A percentile compares a stretch with the other conserved stretches of the same genome.
Evolutionary conservation across 768 basidiomycete genomes (phyloP).

Genomic region (Russula brevipes): DNA sequence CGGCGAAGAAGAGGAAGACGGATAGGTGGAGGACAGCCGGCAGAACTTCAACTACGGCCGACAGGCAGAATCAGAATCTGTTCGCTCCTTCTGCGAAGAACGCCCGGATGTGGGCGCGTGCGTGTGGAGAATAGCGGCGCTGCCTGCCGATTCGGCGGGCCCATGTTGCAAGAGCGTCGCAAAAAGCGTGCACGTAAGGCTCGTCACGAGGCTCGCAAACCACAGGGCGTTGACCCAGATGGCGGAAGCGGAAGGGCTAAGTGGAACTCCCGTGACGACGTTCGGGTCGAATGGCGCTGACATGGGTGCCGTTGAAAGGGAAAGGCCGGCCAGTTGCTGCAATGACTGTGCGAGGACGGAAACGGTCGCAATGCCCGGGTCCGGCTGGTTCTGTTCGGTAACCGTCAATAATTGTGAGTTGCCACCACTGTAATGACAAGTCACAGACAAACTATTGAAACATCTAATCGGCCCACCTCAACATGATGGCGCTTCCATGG

Average conservation of each 20-base stretch:
- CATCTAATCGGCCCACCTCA: no score
- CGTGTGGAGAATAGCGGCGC: background rate
- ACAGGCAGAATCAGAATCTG: background rate
- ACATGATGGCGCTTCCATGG: no score
- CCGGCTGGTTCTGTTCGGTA: background rate
- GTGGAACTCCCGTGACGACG: background rate
- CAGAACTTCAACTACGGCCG: background rate
- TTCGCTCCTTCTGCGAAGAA: background rate
- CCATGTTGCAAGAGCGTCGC: background rate
- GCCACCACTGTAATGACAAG: no score
- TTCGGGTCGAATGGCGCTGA: background rate
- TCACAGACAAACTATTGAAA: no score
- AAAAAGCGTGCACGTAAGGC: background rate
- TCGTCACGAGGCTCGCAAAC: background rate
- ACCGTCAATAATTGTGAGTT: no score
- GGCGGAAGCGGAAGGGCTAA: background rate
- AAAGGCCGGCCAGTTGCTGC: background rate
- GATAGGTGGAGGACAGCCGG: background rate
- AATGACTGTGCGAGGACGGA: background rate
- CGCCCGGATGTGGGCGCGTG: background rate
- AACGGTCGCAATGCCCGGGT: background rate
- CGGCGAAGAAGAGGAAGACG: slow-evolving; percentile 4
- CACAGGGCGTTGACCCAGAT: background rate
- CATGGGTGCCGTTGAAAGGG: background rate
- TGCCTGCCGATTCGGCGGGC: background rate